Evolutionary conservation across 345 rosid species (phyloP).

Genomic region (Anastatica hierochuntica): DNA sequence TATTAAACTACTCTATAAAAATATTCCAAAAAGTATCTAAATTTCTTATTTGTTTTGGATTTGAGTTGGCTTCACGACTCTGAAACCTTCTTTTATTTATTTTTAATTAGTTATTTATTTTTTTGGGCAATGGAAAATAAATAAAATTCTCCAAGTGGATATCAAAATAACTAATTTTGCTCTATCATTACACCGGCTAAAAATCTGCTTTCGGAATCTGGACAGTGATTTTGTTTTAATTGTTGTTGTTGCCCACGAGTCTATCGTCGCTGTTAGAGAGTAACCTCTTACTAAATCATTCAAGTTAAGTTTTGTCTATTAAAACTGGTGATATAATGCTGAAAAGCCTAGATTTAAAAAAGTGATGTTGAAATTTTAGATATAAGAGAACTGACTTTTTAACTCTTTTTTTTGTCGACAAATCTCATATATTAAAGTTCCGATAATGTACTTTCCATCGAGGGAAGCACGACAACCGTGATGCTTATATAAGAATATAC

Average conservation of each 20-base stretch:
- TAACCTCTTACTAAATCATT: background rate
- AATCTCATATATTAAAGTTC: too few relatives aligned
- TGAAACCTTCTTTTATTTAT: background rate
- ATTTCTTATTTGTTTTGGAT: conserved; percentile 9
- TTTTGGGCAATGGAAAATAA: background rate
- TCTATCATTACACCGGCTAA: conserved; percentile 2
- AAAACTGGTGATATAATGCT: too few relatives aligned
- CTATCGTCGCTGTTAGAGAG: background rate
- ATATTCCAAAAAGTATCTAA: background rate
- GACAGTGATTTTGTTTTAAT: background rate
- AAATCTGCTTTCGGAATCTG: too few relatives aligned
- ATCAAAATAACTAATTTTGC: background rate
- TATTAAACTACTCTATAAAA: background rate
- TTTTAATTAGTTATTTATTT: too few relatives aligned
- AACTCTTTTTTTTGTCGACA: too few relatives aligned
- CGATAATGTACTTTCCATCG: too few relatives aligned
- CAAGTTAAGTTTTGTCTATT: background rate
- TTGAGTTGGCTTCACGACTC: conserved; percentile 25
- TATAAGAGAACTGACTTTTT: too few relatives aligned
- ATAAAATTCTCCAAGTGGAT: conserved; percentile 2
- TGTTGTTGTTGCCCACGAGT: background rate
- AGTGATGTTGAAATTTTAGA: too few relatives aligned
- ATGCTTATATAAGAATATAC: too few relatives aligned
- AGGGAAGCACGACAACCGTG: too few relatives aligned
- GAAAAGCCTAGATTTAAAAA: too few relatives aligned